These are phyloP conservation scores for Geranium brycei DNA, from an alignment of 345 rosid genomes.

Conservation along the genomic window DNA sequence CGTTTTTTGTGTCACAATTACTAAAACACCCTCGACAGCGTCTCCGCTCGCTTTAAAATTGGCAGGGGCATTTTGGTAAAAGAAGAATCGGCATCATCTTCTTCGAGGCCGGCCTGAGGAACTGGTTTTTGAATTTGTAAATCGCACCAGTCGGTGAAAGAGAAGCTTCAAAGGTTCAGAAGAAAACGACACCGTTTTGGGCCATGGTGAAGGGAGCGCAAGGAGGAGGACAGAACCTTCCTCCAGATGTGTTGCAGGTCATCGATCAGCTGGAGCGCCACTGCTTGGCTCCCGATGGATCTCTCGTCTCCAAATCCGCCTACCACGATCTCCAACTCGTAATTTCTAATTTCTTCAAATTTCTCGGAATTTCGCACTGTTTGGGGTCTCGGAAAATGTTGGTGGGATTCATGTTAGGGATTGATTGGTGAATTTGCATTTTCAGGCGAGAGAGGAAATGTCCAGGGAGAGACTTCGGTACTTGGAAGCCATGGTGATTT, in stretches of 20 bases:
- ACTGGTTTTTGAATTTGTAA: no score
- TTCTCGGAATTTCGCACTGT: not conserved
- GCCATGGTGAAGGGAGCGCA: slow-evolving; percentile 47
- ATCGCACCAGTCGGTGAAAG: no score
- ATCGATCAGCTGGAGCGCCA: slow-evolving; percentile 96
- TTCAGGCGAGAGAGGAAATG: slow-evolving; percentile 96
- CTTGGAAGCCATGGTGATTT: slow-evolving; percentile 79
- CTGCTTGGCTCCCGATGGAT: slow-evolving; percentile 89
- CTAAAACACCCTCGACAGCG: no score
- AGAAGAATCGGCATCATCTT: no score
- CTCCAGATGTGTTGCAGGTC: slow-evolving; percentile 63
- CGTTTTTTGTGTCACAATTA: no score
- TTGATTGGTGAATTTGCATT: slow-evolving; percentile 3
- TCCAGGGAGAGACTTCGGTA: slow-evolving; percentile 75
- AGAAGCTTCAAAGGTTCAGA: not conserved
- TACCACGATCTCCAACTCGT: slow-evolving; percentile 81
- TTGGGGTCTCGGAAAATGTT: not conserved
- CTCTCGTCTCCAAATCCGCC: slow-evolving; percentile 83
- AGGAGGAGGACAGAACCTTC: slow-evolving; percentile 52
- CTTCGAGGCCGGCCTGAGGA: no score
- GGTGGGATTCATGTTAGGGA: not conserved
- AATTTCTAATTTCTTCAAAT: slow-evolving; percentile 14
- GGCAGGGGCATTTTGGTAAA: no score
- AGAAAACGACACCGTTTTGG: not conserved
- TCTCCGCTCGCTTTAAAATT: no score